Conservation (phyloP, 108 stramenopile genomes). For the Nitzschia sp. region DNA sequence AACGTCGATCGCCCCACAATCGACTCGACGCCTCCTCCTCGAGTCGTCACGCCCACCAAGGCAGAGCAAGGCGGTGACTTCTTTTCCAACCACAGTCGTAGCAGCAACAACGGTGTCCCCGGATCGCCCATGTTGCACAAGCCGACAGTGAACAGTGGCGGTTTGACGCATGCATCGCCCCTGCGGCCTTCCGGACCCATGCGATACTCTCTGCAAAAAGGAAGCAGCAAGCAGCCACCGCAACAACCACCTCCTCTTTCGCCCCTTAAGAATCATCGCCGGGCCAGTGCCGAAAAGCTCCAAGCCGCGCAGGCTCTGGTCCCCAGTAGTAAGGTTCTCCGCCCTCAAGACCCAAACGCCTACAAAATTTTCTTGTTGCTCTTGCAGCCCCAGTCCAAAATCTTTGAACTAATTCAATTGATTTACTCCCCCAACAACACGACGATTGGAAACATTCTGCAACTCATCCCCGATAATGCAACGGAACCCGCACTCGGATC, state of each 20-base stretch:
- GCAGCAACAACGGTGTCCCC: conserved; percentile 1
- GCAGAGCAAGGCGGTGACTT: neutral
- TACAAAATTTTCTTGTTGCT: conserved; percentile 61
- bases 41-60: conserved; percentile 23
- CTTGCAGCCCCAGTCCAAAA: conserved; percentile 45
- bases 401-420: conserved; percentile 61
- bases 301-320: conserved; percentile 4
- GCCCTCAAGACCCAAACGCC: conserved; percentile 17
- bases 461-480: conserved; percentile 54
- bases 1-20: too few relatives aligned
- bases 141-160: conserved; percentile 9
- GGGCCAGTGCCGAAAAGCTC: conserved; percentile 12
- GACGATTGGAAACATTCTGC: conserved; percentile 52
- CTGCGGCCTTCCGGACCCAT: conserved; percentile 9
- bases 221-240: too few relatives aligned
- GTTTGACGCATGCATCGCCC: conserved; percentile 9
- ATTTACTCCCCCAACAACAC: conserved; percentile 41
- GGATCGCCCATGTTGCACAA: neutral
- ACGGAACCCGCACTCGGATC: conserved; percentile 47
- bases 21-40: conserved; percentile 13
- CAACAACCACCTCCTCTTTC: neutral
- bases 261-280: neutral
- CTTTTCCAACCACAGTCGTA: neutral
- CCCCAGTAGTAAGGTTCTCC: neutral
- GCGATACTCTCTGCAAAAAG: conserved; percentile 18